These are phyloP conservation scores for Thraustochytrium striatum DNA, from an alignment of 352 stramenopile genomes.

Conservation along the genomic window DNA sequence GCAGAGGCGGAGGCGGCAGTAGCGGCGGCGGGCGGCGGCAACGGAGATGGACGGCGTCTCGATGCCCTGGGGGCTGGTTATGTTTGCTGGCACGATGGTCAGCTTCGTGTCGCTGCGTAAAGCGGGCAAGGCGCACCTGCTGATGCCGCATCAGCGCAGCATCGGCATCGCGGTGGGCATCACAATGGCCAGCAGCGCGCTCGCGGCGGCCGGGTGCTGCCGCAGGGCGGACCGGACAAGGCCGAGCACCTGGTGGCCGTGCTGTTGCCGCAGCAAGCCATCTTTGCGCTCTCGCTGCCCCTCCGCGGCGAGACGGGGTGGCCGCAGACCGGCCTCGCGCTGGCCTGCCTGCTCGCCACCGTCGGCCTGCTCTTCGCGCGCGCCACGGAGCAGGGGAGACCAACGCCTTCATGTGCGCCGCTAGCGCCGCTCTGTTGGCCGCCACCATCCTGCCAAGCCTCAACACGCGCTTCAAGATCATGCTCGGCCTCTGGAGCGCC, in stretches of 20 bases:
- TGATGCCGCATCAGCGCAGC: slow-evolving; percentile 39
- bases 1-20: too few species aligned
- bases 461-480: slow-evolving; percentile 39
- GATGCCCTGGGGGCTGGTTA: not conserved
- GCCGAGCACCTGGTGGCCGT: slow-evolving; percentile 2
- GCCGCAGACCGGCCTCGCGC: not conserved
- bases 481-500: not conserved
- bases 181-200: not conserved
- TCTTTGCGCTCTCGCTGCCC: slow-evolving; percentile 1
- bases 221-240: not conserved
- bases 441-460: slow-evolving; percentile 6
- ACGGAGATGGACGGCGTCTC: not conserved
- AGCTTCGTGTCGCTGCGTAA: slow-evolving; percentile 30
- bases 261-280: slow-evolving; percentile 28
- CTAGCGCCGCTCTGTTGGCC: not conserved
- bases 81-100: slow-evolving; percentile 11
- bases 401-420: slow-evolving; percentile 18
- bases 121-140: slow-evolving; percentile 23
- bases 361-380: slow-evolving; percentile 11
- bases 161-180: not conserved
- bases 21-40: too few species aligned
- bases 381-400: not conserved
- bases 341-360: not conserved
- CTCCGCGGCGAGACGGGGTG: not conserved
- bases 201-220: not conserved